Base-by-base conservation (phyloP, 75 land plant species). In the Ceratopteris richardii region DNA sequence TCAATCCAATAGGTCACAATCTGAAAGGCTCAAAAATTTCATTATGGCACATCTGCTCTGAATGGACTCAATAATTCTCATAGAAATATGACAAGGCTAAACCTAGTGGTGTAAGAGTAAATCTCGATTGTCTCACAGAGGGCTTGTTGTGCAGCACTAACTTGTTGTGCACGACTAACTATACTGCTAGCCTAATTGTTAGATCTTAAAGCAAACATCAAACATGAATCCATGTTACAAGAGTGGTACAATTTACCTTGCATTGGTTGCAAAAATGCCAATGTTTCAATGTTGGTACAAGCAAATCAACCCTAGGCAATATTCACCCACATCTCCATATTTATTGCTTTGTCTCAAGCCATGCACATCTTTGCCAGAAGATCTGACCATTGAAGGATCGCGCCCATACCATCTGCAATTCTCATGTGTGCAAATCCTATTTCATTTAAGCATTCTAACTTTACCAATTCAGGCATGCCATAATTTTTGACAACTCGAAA, bases 391-490 rank as follows among this genome's bases (percentile, higher is more conserved):
- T 95, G 99, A 51, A 95, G 80, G 37, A 77, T 72, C 24, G 92
- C 81, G 25, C 99, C 99, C 16, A 95, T 92, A 52, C 99, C 99
- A 73, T 95, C 99, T 41, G 92, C 95, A 56, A 95, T 87, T 55
- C 99, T 79, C 99, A 95, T 90, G 64, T 90, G 97, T 0, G 99
- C 99, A 82, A 90, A 95, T 54, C 99, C 99, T 51, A 90, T 82
- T 69, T 95, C 97, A 96, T 95, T 87, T 79, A 95, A 70, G 68
- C 81, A 95, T 63, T 95, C 99, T 54, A 95, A 52, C 63, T 90
- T 95, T 57, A 95, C n/a, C 62, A 66, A 74, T 73, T 95, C 99
- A 5, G 87, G 79, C 97, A 95, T 95, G 20, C 90, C 99, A 63
- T 86, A 90, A 44, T 90, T 90, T 57, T 95, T 95, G 28, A 90